Evolutionary conservation across 768 basidiomycete species (phyloP).

Genomic region (Suillus lakei): DNA sequence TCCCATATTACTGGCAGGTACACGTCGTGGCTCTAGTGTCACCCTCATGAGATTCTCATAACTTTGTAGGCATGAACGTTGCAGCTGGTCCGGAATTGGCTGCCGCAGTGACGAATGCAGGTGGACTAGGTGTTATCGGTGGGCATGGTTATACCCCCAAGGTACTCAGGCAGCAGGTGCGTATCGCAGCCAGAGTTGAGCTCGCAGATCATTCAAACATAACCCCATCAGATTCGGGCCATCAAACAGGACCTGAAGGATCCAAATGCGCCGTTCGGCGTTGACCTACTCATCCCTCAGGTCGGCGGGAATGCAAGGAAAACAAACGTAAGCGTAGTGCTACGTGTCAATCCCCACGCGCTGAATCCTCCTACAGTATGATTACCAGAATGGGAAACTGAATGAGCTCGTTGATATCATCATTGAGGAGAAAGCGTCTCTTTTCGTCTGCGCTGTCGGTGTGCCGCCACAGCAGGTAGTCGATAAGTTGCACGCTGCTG

Average conservation of each 20-base stretch:
- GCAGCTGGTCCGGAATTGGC: constrained; percentile 83
- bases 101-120: constrained; percentile 93
- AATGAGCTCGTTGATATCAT: constrained; percentile 87
- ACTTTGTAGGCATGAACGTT: constrained; percentile 59
- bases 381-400: constrained; percentile 90
- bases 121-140: constrained; percentile 91
- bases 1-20: constrained; percentile 84
- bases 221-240: constrained; percentile 57
- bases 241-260: constrained; percentile 76
- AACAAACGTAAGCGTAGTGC: constrained; percentile 68
- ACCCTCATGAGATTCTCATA: constrained; percentile 25
- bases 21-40: constrained; percentile 30
- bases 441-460: constrained; percentile 93
- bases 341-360: background rate
- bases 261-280: constrained; percentile 85
- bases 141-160: constrained; percentile 88
- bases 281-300: constrained; percentile 88
- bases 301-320: constrained; percentile 88
- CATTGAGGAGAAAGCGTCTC: constrained; percentile 84
- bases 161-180: constrained; percentile 76
- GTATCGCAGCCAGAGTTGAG: constrained; percentile 16
- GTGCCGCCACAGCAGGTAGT: constrained; percentile 84
- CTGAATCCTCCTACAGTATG: constrained; percentile 51
- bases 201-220: constrained; percentile 19
- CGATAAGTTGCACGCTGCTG: constrained; percentile 80